phyloP scores from a whole-genome alignment of 169 alveolate genomes.

The Plasmodium relictum region DNA sequence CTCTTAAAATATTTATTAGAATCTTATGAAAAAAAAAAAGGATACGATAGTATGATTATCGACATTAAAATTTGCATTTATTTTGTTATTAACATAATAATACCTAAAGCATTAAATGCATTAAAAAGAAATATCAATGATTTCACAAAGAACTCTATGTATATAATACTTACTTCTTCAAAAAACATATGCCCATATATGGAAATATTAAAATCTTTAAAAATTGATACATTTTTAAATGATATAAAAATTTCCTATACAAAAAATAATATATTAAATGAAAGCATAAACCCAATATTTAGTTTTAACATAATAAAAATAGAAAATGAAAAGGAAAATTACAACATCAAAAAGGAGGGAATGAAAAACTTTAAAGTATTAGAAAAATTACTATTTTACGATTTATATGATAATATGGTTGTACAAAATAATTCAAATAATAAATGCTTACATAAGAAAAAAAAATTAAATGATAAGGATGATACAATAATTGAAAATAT shows the following conservation, averaged over 20 bases:
- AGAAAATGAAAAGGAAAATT: background rate
- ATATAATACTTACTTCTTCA: slow-evolving; percentile 38
- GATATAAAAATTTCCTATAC: slow-evolving; percentile 14
- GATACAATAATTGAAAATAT: slow-evolving; percentile 32
- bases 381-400: slow-evolving; percentile 58
- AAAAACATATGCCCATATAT: slow-evolving; percentile 61
- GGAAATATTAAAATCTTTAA: slow-evolving; percentile 15
- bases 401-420: slow-evolving; percentile 12
- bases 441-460: background rate
- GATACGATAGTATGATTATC: background rate
- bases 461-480: slow-evolving; percentile 4
- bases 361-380: slow-evolving; percentile 11
- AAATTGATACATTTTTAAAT: slow-evolving; percentile 41
- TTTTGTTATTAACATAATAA: slow-evolving; percentile 64
- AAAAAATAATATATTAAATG: slow-evolving; percentile 29
- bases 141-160: slow-evolving; percentile 57
- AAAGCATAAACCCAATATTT: slow-evolving; percentile 10
- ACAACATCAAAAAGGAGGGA: background rate
- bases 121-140: slow-evolving; percentile 49
- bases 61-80: slow-evolving; percentile 43
- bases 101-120: slow-evolving; percentile 74
- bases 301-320: slow-evolving; percentile 10
- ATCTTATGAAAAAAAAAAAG: slow-evolving; percentile 16
- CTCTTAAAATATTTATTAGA: slow-evolving; percentile 20
- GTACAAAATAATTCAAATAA: background rate